A percentile compares a stretch with the other conserved stretches of the same genome.
Evolutionary conservation across 2,329 filamentous ascomycete species (phyloP).

Genomic region (Zopfia rhizophila): DNA sequence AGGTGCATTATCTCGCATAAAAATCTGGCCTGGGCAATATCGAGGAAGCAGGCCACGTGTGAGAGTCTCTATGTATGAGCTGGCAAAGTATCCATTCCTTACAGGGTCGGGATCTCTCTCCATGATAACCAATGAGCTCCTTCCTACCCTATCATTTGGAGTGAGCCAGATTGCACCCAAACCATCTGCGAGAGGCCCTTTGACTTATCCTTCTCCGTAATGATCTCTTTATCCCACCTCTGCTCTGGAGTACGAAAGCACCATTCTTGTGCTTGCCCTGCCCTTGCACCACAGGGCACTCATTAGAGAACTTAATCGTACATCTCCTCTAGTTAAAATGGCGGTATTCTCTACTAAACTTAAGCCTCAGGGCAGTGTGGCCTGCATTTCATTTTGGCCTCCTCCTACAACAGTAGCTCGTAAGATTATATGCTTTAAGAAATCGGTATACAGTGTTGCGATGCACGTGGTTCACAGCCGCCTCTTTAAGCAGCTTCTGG

Average conservation of each 20-base stretch:
- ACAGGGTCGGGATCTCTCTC: conserved; percentile 9
- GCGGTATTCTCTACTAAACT: too few species aligned
- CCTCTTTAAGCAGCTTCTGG: conserved; percentile 7
- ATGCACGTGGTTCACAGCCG: too few species aligned
- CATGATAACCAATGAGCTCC: conserved; percentile 20
- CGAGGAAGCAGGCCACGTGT: conserved; percentile 9
- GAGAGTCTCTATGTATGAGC: conserved; percentile 14
- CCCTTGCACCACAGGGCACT: conserved; percentile 7
- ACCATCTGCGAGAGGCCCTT: too few species aligned
- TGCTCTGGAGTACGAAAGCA: conserved; percentile 1
- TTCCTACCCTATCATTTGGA: conserved; percentile 3
- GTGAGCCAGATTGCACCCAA: conserved; percentile 13
- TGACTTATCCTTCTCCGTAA: too few species aligned
- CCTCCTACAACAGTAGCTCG: too few species aligned
- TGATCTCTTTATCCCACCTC: conserved; percentile 4
- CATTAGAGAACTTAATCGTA: conserved; percentile 5
- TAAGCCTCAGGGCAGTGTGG: too few species aligned
- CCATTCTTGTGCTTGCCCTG: conserved; percentile 3
- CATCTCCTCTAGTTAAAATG: too few species aligned
- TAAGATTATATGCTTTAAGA: too few species aligned
- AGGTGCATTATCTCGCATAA: conserved; percentile 34
- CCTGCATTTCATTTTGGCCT: too few species aligned
- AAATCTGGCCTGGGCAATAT: conserved; percentile 14
- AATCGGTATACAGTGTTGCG: too few species aligned
- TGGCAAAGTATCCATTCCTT: conserved; percentile 13